Conservation (phyloP, 1,284 basidiomycete genomes). For the Butyriboletus appendiculatus region DNA sequence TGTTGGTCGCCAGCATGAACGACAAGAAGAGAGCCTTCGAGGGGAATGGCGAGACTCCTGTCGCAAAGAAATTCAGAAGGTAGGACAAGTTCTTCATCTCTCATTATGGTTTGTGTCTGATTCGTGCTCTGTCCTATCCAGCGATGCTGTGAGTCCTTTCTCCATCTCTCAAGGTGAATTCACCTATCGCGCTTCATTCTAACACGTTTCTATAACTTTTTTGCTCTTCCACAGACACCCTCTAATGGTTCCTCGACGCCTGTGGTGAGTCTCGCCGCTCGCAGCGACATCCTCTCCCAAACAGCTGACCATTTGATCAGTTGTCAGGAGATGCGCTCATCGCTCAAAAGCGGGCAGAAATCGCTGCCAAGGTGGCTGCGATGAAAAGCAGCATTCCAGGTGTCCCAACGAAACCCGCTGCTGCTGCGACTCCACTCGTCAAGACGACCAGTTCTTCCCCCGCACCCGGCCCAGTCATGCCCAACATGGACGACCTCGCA, state of each 20-base stretch:
- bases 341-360: constrained; percentile 80
- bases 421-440: constrained; percentile 32
- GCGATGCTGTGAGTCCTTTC: constrained; percentile 64
- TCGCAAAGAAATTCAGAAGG: constrained; percentile 72
- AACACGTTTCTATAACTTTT: constrained; percentile 71
- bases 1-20: constrained; percentile 40
- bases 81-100: constrained; percentile 34
- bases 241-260: constrained; percentile 47
- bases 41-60: constrained; percentile 48
- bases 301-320: constrained; percentile 27
- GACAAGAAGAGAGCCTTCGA: constrained; percentile 53
- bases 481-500: constrained; percentile 63
- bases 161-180: constrained; percentile 68
- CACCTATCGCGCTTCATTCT: constrained; percentile 47
- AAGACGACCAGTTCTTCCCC: constrained; percentile 40
- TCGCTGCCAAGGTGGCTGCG: constrained; percentile 80
- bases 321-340: constrained; percentile 61
- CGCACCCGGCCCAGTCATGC: constrained; percentile 35
- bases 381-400: constrained; percentile 58
- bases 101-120: constrained; percentile 17
- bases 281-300: constrained; percentile 4
- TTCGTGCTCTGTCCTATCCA: constrained; percentile 34
- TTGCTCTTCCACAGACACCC: constrained; percentile 52
- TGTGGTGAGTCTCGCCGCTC: constrained; percentile 38
- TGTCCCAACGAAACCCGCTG: constrained; percentile 20